phyloP scores from a whole-genome alignment of 1,284 basidiomycete species.

The Puccinia coronata region DNA sequence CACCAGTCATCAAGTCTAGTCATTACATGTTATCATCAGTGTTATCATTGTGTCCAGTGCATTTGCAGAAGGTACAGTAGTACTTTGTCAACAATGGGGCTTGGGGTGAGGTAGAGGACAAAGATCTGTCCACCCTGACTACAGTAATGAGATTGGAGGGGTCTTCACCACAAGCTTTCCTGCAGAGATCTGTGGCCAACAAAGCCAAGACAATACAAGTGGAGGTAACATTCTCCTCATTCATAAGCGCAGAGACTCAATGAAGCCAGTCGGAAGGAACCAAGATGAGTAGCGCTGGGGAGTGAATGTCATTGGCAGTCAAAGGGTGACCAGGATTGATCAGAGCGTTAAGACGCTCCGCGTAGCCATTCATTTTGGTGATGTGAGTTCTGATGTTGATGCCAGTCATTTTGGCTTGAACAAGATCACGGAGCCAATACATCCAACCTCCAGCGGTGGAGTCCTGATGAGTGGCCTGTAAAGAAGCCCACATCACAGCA shows the following conservation, averaged over 20 bases:
- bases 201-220: background rate
- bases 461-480: background rate
- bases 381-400: background rate
- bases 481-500: background rate
- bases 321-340: background rate
- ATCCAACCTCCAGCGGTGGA: background rate
- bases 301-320: background rate
- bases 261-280: background rate
- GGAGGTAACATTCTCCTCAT: background rate
- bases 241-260: conserved; percentile 21
- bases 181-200: too few relatives aligned
- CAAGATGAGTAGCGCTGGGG: background rate
- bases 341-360: background rate
- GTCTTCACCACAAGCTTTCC: too few relatives aligned
- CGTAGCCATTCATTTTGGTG: background rate
- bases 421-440: conserved; percentile 3
- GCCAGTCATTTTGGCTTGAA: background rate
- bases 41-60: too few relatives aligned
- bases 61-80: too few relatives aligned
- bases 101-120: too few relatives aligned
- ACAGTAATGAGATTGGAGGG: too few relatives aligned
- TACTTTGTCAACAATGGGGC: too few relatives aligned
- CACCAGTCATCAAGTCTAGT: too few relatives aligned
- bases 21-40: too few relatives aligned
- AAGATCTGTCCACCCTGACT: too few relatives aligned